Percentiles rank a stretch among this genome's conserved stretches.
phyloP scores from a whole-genome alignment of 345 rosid genomes.

The Excoecaria cochinchinensis region DNA sequence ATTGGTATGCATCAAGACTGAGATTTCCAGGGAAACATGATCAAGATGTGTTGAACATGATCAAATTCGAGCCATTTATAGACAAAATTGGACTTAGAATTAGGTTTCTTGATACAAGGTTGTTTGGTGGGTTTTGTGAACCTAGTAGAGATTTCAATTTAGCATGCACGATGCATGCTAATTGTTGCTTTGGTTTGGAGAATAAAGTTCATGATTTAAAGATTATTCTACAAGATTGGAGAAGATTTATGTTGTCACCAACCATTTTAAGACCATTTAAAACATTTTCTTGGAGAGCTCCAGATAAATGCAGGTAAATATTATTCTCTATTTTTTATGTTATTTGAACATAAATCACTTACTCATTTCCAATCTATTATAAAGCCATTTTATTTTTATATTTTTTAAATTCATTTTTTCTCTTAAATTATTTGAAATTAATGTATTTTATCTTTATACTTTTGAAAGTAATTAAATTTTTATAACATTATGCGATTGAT shows the following conservation, averaged over 20 bases:
- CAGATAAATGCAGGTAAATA: conserved; percentile 49
- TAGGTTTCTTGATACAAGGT: conserved; percentile 61
- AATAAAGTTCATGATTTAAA: conserved; percentile 58
- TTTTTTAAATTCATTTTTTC: no score
- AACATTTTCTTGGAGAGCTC: conserved; percentile 55
- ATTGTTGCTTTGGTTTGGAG: conserved; percentile 69
- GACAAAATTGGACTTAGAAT: conserved; percentile 41
- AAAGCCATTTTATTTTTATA: no score
- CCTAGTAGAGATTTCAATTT: conserved; percentile 48
- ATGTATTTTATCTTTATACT: no score
- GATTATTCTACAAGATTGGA: conserved; percentile 65
- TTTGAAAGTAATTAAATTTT: no score
- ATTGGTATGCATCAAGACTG: conserved; percentile 58
- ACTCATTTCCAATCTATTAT: no score
- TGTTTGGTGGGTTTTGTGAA: conserved; percentile 74
- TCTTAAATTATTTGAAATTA: no score
- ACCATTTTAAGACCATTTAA: conserved; percentile 7
- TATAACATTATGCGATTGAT: no score
- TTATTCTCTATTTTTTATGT: background rate
- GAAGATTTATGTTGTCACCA: conserved; percentile 35
- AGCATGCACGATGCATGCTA: conserved; percentile 84
- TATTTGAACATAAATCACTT: background rate
- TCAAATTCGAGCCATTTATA: conserved; percentile 43
- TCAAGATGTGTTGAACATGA: conserved; percentile 74
- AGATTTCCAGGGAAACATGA: conserved; percentile 54